phyloP scores from a whole-genome alignment of 257 asterid genomes.

The Avicennia marina region DNA sequence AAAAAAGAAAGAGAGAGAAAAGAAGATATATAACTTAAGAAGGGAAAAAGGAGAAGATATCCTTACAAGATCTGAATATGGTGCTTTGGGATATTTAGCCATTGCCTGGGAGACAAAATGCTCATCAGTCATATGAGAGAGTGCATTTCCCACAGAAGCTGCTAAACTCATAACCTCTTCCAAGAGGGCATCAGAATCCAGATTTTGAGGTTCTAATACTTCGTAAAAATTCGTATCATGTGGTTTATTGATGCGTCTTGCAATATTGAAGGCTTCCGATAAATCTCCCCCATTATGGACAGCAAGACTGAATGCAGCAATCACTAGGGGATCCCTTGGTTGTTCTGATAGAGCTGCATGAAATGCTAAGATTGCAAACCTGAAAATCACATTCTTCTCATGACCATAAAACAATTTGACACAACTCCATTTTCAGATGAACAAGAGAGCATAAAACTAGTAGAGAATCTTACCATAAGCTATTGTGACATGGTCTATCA shows the following conservation, averaged over 20 bases:
- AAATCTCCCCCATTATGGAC: constrained; percentile 82
- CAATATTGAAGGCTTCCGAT: constrained; percentile 61
- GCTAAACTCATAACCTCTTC: constrained; percentile 52
- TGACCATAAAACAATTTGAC: constrained; percentile 6
- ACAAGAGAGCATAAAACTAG: background rate
- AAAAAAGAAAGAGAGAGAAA: too few species aligned
- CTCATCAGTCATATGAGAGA: constrained; percentile 57
- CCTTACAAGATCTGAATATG: constrained; percentile 71
- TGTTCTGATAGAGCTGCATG: constrained; percentile 71
- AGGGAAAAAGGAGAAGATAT: background rate
- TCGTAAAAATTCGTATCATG: constrained; percentile 54
- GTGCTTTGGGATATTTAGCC: constrained; percentile 85
- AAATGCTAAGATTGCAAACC: constrained; percentile 83
- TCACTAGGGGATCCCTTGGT: constrained; percentile 67
- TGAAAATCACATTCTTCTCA: constrained; percentile 27
- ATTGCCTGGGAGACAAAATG: constrained; percentile 73
- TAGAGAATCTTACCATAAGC: constrained; percentile 65
- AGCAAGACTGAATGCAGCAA: constrained; percentile 74
- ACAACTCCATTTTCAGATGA: constrained; percentile 1
- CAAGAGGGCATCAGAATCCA: constrained; percentile 30
- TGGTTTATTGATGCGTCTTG: constrained; percentile 45
- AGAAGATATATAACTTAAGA: background rate
- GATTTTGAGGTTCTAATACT: constrained; percentile 38
- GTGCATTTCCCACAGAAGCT: constrained; percentile 49
- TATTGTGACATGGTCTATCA: constrained; percentile 78